phyloP scores from a whole-genome alignment of 2,329 filamentous ascomycete species.

The Hymenoscyphus infarciens region DNA sequence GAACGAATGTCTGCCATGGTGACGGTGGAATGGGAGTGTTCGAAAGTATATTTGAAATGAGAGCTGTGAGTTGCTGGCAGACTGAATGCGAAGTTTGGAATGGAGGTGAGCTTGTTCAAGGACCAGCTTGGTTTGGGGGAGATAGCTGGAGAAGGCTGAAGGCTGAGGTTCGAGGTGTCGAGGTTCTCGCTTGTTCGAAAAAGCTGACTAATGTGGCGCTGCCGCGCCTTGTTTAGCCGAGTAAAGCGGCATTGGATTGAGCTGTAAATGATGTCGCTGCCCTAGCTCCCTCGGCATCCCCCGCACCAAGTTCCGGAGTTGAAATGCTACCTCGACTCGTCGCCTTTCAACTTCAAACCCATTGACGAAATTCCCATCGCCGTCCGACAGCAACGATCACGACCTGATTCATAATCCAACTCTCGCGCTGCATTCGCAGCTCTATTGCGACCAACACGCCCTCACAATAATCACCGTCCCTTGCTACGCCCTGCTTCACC shows the following conservation, averaged over 20 bases:
- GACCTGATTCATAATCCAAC: not conserved
- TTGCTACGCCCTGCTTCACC: not conserved
- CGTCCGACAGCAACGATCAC: conserved; percentile 9
- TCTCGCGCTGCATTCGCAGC: conserved; percentile 5
- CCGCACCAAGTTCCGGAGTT: conserved; percentile 13
- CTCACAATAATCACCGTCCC: not conserved
- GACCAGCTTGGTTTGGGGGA: not conserved
- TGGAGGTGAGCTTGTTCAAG: not conserved
- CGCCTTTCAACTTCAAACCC: conserved; percentile 12
- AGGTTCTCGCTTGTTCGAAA: not conserved
- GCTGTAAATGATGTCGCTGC: too few relatives aligned
- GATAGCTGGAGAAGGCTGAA: conserved; percentile 2
- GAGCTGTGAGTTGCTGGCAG: not conserved
- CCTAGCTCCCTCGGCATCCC: not conserved
- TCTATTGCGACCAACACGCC: conserved; percentile 6
- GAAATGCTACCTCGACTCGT: conserved; percentile 7
- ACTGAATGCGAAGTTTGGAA: not conserved
- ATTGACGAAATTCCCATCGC: conserved; percentile 3
- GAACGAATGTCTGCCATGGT: conserved; percentile 76
- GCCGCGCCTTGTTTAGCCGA: not conserved
- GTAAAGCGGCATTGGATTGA: not conserved
- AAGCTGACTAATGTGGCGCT: conserved; percentile 8
- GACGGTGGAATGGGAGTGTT: not conserved
- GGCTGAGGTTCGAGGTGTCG: conserved; percentile 2
- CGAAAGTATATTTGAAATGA: not conserved